phyloP scores from a whole-genome alignment of 2,329 filamentous ascomycete genomes.

The Trichoderma atrobrunneum region DNA sequence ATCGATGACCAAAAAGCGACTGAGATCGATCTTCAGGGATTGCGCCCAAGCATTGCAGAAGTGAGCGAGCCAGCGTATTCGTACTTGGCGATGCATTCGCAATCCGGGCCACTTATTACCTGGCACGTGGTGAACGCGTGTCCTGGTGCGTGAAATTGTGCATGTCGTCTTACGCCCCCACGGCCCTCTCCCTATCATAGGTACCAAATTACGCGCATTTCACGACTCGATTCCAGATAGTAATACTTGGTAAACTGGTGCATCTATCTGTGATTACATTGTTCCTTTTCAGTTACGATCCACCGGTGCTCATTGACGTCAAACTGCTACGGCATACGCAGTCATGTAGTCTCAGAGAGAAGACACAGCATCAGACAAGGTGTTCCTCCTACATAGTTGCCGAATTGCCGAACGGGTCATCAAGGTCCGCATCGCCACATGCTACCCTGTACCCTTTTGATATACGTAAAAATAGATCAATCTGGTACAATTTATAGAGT shows the following conservation, averaged over 20 bases:
- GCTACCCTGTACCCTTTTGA: neutral
- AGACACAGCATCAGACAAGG: too few species aligned
- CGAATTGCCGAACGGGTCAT: too few species aligned
- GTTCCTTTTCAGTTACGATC: neutral
- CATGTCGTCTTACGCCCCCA: neutral
- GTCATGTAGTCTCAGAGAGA: too few species aligned
- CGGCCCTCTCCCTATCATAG: too few species aligned
- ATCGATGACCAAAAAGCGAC: neutral
- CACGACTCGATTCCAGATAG: too few species aligned
- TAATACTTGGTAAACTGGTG: neutral
- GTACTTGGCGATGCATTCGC: neutral
- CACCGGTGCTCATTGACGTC: fast-evolving
- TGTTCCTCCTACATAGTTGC: too few species aligned
- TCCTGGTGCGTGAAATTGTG: neutral
- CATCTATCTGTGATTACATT: neutral
- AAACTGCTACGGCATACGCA: neutral
- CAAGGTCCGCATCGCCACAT: neutral
- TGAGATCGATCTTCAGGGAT: neutral
- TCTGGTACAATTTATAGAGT: neutral
- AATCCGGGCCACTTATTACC: neutral
- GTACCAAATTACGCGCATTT: neutral
- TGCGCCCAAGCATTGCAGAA: neutral
- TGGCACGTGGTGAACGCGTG: neutral
- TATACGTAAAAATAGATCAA: fast-evolving
- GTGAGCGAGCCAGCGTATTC: neutral